These are phyloP conservation scores for Alternaria sp. DNA, from an alignment of 2,329 filamentous ascomycete species.

Conservation along the genomic window DNA sequence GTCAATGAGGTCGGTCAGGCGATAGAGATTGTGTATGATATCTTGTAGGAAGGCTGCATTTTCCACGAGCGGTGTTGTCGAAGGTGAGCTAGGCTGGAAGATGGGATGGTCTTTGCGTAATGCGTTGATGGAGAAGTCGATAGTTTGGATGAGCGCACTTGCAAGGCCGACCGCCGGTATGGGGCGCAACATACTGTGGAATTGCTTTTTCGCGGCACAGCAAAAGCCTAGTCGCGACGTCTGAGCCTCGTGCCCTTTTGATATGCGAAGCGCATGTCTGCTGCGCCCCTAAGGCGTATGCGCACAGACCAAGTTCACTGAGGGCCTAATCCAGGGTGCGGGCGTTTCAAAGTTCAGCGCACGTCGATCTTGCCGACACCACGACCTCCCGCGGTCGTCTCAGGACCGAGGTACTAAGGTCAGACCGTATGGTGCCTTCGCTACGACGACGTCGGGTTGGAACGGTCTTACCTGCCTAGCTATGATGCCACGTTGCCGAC, in stretches of 20 bases:
- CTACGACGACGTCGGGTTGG: not conserved
- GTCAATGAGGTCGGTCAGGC: conserved; percentile 28
- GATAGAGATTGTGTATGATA: conserved; percentile 30
- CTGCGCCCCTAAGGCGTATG: not conserved
- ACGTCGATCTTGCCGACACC: not conserved
- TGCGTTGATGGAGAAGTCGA: conserved; percentile 33
- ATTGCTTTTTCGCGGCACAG: not conserved
- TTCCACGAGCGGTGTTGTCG: conserved; percentile 17
- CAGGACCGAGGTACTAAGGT: not conserved
- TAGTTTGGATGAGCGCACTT: conserved; percentile 24
- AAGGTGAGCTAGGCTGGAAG: conserved; percentile 22
- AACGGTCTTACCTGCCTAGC: not conserved
- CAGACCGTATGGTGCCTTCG: not conserved
- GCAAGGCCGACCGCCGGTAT: conserved; percentile 2
- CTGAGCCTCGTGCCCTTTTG: not conserved
- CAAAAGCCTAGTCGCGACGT: not conserved
- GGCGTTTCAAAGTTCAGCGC: not conserved
- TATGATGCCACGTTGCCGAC: not conserved
- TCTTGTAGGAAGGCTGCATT: conserved; percentile 30
- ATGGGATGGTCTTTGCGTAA: conserved; percentile 32
- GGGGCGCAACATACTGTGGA: not conserved
- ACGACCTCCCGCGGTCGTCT: not conserved
- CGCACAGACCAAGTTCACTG: not conserved
- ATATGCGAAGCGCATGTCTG: conserved; percentile 1
- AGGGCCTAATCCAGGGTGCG: not conserved